Base-by-base conservation (phyloP, 768 basidiomycete species). In the Russula earlei region DNA sequence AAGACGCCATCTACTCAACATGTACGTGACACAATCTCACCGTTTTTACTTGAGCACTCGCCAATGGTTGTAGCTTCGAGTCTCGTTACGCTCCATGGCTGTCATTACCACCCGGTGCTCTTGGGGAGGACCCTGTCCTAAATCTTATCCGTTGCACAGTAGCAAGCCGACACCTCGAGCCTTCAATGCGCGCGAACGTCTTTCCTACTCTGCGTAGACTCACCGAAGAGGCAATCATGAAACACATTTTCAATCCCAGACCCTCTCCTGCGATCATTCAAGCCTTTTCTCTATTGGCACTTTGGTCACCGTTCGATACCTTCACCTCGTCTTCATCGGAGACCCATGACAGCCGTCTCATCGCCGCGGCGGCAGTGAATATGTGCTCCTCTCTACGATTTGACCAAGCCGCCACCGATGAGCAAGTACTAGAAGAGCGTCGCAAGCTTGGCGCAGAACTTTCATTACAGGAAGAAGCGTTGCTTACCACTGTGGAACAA, bases 341-440 rank as follows among this genome's bases (percentile, higher is more conserved):
- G 52, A 67, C 65, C 38, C 69, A 70, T 5, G 77, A 77, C 27
- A 73, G 69, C 25, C 70, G 74, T 38, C 52, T 75, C 41, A 61
- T 72, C 33, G 68, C 72, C 36, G 72, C 69, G 9, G 66, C 74
- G 15, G 77, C 77, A 12, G 70, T 77, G 25, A 73, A 70, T 46
- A 76, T 76, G 73, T 75, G 75, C 20, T 75, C 72, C 63, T 75
- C 74, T 59, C 61, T 78, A 48, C 71, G 69, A 25, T 65, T 77
- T 20, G 54, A 62, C n/a, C 52, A 52, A 52, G 60, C 54, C 9
- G 33, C 53, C 37, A 42, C 14, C 2, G 54, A 59, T 37, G 60
- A 55, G 38, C 45, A 46, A 24, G 58, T 45, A 15, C 47, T 52
- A 8, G 48, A 49, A 24, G 60, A 52, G 41, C 54, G 60, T 6